Evolutionary conservation across 1,284 basidiomycete genomes (phyloP), one percentile per base, ranked within the genome.

Genomic region (Rhodotorula sp.): DNA sequence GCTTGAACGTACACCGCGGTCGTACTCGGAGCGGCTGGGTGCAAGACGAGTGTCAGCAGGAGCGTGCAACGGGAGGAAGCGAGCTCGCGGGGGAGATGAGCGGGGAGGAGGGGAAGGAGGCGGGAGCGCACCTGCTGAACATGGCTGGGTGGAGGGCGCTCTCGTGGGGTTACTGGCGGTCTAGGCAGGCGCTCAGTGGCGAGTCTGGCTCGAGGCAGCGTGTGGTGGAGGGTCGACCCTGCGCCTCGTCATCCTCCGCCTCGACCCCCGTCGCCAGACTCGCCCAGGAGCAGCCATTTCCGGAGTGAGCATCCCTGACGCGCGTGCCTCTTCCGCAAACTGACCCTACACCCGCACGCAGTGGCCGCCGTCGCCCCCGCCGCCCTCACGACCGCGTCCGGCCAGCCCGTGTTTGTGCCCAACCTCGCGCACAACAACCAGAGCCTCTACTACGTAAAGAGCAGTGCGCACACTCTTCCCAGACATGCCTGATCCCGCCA

Each of bases 401-500:
- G 44, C 44, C n/a, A 44, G 27, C 65, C 71, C 44, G 64, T 72
- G 44, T 72, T 53, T 60, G 19, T 51, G 3, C 68, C 65, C 3
- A 72, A 70, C 64, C 59, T 75, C 32, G 46, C 55, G 1, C 39
- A 58, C 61, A 75, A 75, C 64, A 41, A 46, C 50, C 53, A 61
- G 51, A 46, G 62, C 1, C 67, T 75, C 60, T 54, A 67, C 66
- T 70, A 76, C 60, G 70, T 71, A n/a, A 71, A 72, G 55, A 71
- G 73, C 32, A 71, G 74, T 69, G 2, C 55, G 62, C 50, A 22
- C 19, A 37, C 10, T 8, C 46, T 21, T 36, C n/a, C 44, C 48
- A 4, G 21, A n/a, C 41, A 27, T 27, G 19, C 7, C 25, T 39
- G 46, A 59, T 85, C 50, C 87, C 85, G 64, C 79, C 90, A 90